phyloP scores from a whole-genome alignment of 306 rosid genomes.

The Herpetospermum pedunculosum region DNA sequence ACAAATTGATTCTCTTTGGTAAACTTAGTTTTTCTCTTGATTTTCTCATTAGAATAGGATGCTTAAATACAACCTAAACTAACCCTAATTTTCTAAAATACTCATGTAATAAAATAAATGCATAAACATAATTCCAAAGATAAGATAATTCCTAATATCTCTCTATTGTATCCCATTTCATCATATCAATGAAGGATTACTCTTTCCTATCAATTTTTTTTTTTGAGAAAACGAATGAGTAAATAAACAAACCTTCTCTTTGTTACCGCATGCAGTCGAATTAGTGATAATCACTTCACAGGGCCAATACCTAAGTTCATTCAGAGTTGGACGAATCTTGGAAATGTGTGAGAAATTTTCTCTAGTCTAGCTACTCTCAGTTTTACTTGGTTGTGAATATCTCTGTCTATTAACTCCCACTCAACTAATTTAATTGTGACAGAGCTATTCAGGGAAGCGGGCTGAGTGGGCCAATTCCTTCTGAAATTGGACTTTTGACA shows the following conservation, averaged over 20 bases:
- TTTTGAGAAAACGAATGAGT: neutral
- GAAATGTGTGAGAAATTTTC: conserved; percentile 27
- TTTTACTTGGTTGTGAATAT: neutral
- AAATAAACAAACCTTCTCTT: neutral
- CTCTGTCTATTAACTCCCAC: neutral
- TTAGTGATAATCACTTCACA: conserved; percentile 44
- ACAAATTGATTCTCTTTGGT: too few species aligned
- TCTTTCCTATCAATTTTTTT: too few species aligned
- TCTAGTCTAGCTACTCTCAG: neutral
- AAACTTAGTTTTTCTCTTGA: too few species aligned
- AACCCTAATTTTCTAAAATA: too few species aligned
- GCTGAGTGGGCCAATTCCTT: conserved; percentile 68
- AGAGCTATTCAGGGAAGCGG: conserved; percentile 66
- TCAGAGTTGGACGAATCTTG: conserved; percentile 35
- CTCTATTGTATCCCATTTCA: too few species aligned
- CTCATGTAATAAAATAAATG: too few species aligned
- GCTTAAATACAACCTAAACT: too few species aligned
- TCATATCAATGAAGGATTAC: too few species aligned
- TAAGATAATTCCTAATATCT: too few species aligned
- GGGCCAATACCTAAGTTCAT: conserved; percentile 54
- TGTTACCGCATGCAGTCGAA: conserved; percentile 37
- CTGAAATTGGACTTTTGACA: conserved; percentile 24
- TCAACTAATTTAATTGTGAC: conserved; percentile 7
- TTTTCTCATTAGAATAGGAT: too few species aligned
- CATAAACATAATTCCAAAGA: too few species aligned